Percentiles rank a stretch among this genome's conserved stretches.
phyloP scores from a whole-genome alignment of 495 filamentous ascomycete genomes.

The Aspergillus diversus region DNA sequence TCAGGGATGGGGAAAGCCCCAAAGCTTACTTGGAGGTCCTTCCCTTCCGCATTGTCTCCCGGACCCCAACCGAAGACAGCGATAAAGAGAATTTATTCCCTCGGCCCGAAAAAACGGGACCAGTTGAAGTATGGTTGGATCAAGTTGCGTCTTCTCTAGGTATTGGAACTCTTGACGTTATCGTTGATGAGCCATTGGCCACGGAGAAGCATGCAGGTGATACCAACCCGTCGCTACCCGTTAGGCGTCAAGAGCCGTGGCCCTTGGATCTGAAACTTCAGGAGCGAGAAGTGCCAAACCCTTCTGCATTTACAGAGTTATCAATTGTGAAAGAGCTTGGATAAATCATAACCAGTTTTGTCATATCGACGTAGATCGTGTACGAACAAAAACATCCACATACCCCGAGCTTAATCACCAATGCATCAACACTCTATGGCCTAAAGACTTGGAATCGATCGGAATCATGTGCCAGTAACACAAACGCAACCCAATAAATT shows the following conservation, averaged over 20 bases:
- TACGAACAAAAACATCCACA: slow-evolving; percentile 26
- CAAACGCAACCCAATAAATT: slow-evolving; percentile 19
- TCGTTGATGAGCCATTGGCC: slow-evolving; percentile 6
- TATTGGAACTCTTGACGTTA: slow-evolving; percentile 26
- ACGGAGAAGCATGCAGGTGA: background rate
- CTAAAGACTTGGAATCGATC: background rate
- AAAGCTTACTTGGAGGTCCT: slow-evolving; percentile 11
- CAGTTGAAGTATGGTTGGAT: slow-evolving; percentile 29
- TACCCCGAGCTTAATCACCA: slow-evolving; percentile 9
- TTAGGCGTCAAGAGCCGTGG: background rate
- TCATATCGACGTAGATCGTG: slow-evolving; percentile 33
- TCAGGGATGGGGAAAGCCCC: background rate
- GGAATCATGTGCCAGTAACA: slow-evolving; percentile 15
- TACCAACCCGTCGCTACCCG: background rate
- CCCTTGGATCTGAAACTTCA: background rate
- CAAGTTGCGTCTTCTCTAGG: slow-evolving; percentile 32
- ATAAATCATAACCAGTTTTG: slow-evolving; percentile 26
- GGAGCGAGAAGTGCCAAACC: background rate
- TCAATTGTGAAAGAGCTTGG: background rate
- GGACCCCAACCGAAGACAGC: background rate
- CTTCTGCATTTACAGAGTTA: background rate
- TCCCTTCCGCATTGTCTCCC: slow-evolving; percentile 27
- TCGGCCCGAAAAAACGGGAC: background rate
- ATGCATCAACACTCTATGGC: slow-evolving; percentile 6
- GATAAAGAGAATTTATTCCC: background rate